A percentile compares a stretch with the other conserved stretches of the same genome.
Conservation (phyloP, 352 stramenopile species). For the Achlya hypogyna region DNA sequence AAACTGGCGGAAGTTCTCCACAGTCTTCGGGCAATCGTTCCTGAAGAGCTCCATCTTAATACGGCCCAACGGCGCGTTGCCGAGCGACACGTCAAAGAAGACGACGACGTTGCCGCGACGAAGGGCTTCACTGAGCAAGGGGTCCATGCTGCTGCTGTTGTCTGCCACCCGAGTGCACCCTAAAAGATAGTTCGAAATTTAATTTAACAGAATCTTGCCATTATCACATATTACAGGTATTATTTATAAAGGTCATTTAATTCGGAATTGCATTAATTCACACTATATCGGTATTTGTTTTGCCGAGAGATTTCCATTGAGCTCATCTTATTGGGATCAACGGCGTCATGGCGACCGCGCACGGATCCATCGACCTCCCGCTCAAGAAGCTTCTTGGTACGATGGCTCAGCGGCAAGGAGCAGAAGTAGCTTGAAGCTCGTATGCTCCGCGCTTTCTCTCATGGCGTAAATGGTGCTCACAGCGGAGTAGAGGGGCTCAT, state of each 20-base stretch:
- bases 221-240: not conserved
- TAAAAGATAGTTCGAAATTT: not conserved
- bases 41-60: conserved; percentile 96
- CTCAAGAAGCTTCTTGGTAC: conserved; percentile 71
- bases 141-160: conserved; percentile 57
- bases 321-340: too few relatives aligned
- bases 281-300: not conserved
- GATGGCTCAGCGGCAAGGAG: too few relatives aligned
- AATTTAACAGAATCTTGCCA: not conserved
- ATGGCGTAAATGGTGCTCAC: not conserved
- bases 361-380: conserved; percentile 56
- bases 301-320: not conserved
- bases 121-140: conserved; percentile 84
- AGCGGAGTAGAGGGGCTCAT: conserved; percentile 57
- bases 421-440: too few relatives aligned
- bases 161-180: too few relatives aligned
- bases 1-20: conserved; percentile 96
- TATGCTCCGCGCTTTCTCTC: too few relatives aligned
- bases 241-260: not conserved
- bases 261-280: not conserved
- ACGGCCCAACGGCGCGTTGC: conserved; percentile 73
- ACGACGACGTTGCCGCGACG: conserved; percentile 91
- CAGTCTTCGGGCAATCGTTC: conserved; percentile 93
- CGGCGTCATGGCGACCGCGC: not conserved
- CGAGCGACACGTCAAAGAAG: conserved; percentile 93